A percentile compares a stretch with the other conserved stretches of the same genome.
Evolutionary conservation across 169 alveolate genomes (phyloP).

Genomic region (Eimeria praecox): DNA sequence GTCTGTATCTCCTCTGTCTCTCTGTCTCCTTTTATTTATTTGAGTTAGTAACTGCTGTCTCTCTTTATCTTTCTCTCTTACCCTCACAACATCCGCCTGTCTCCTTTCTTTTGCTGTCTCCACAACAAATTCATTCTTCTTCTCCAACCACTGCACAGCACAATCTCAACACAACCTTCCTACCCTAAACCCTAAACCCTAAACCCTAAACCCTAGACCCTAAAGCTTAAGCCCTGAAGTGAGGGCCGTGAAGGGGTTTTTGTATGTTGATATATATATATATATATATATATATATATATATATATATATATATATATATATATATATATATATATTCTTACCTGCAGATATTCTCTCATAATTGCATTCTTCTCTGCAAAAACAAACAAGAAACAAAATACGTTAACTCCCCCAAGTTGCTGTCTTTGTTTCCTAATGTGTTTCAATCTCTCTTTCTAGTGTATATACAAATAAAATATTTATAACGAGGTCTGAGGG

Average conservation of each 20-base stretch:
- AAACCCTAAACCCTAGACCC: conserved; percentile 30
- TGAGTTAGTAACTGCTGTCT: no score
- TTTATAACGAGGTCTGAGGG: no score
- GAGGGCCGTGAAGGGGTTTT: no score
- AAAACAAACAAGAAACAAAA: not conserved
- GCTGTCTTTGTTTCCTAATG: no score
- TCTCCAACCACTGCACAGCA: conserved; percentile 40
- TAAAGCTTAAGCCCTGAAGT: no score
- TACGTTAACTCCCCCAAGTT: no score
- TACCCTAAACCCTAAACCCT: not conserved
- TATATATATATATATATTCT: not conserved
- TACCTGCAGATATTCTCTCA: not conserved
- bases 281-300: no score
- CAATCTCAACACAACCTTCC: not conserved
- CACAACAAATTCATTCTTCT: conserved; percentile 1
- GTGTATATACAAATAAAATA: no score
- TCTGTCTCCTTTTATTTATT: no score
- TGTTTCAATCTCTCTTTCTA: no score
- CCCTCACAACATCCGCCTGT: conserved; percentile 19
- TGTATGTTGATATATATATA: no score
- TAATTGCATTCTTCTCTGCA: not conserved
- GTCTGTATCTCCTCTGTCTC: not conserved
- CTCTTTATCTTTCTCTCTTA: not conserved
- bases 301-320: no score
- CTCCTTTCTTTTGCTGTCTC: conserved; percentile 49